Conservation (phyloP, 805 yeast species). For the Candida hispaniensis region DNA sequence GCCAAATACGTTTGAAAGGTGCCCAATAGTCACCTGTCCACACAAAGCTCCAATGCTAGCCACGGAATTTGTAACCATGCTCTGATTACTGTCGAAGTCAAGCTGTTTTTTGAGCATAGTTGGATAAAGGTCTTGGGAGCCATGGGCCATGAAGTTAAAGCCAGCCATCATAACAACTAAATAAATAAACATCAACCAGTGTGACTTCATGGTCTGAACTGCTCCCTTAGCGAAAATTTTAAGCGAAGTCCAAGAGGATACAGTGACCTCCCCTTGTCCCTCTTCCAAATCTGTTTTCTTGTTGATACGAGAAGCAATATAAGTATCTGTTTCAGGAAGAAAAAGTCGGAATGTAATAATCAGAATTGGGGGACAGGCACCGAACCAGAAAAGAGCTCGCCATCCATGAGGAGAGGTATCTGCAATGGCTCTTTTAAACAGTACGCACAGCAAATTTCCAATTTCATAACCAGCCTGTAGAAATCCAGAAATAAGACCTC, state of each 20-base stretch:
- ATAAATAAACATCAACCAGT: conserved; percentile 53
- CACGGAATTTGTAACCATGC: conserved; percentile 51
- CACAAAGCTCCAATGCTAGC: conserved; percentile 56
- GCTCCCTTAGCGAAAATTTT: conserved; percentile 1
- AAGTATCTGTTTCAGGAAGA: conserved; percentile 52
- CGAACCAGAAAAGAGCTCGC: conserved; percentile 67
- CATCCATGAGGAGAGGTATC: conserved; percentile 44
- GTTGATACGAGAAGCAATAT: conserved; percentile 29
- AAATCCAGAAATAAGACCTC: conserved; percentile 55
- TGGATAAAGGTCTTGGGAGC: conserved; percentile 64
- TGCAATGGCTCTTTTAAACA: conserved; percentile 51
- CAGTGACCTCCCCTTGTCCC: conserved; percentile 2
- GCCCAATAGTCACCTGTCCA: conserved; percentile 55
- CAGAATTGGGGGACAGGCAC: conserved; percentile 54
- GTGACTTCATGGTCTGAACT: conserved; percentile 29
- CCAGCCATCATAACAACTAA: conserved; percentile 53
- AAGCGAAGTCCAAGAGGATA: conserved; percentile 16
- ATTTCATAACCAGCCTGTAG: conserved; percentile 75
- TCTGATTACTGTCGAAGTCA: conserved; percentile 34
- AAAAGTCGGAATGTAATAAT: conserved; percentile 47
- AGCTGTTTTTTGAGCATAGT: conserved; percentile 49
- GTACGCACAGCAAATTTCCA: conserved; percentile 54
- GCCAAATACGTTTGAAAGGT: conserved; percentile 46
- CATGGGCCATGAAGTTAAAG: conserved; percentile 61
- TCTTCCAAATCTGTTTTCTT: conserved; percentile 20